Evolutionary conservation across 2,329 filamentous ascomycete genomes (phyloP), one percentile per base, ranked within the genome.

Genomic region (Aspergillus pseudotamarii): DNA sequence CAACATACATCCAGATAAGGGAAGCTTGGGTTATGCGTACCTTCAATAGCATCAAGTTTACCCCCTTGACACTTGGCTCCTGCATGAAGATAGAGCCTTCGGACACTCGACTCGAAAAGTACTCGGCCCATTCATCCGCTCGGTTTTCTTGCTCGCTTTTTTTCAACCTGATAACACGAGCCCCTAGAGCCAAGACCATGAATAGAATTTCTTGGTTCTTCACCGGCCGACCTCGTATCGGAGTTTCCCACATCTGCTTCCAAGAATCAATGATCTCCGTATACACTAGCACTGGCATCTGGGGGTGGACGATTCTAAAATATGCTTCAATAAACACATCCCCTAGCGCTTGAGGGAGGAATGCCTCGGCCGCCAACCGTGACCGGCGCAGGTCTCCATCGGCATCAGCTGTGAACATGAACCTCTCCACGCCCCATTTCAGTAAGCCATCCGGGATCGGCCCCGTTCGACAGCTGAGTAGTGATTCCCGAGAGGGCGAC

Each of bases 141-240:
- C 58, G 57, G 9, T 57, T 57, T 41, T 63, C 63, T 9, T 61
- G 41, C 34, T 63, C 56, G 12, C 38, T 57, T 12, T 58, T 62
- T 21, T 59, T 56, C 4, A 65, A 14, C 45, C 57, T 63, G 38
- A 60, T 34, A 3, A 64, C 54, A 4, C 64, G 57, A 3, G 64
- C 63, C 16, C 64, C 64, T 19, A 66, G 57, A 6, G 64, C 64
- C 36, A 66, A 51, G 28, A 66, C 64, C 64, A 66, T 66, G 23
- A 60, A 64, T 30, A 66, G 38, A 23, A 65, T 60, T 32, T 66
- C 64, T 45, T 66, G 51, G 14, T 61, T 63, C 34, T 65, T 65
- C 6, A 59, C 32, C 9, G 26, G 30, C 1, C 58, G 57, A 12
- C 55, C 59, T 12, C 54, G 59, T 32, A 59, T 55, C 6, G 64